Conservation (phyloP, 2,329 filamentous ascomycete genomes). For the Calonectria henricotiae region DNA sequence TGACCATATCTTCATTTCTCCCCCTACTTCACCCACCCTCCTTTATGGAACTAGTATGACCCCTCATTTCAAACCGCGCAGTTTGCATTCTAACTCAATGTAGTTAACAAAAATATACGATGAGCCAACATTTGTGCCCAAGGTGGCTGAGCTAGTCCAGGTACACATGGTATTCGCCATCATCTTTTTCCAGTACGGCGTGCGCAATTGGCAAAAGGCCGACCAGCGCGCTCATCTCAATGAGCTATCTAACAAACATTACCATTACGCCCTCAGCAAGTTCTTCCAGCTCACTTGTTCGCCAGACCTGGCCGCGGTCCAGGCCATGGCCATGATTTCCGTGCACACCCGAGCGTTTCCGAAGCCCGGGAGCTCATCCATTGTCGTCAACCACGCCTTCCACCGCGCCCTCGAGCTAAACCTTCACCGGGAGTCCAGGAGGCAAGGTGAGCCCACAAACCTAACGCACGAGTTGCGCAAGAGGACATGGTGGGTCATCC, state of each 20-base stretch:
- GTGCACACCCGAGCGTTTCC: conserved; percentile 83
- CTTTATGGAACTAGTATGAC: conserved; percentile 77
- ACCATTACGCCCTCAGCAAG: conserved; percentile 81
- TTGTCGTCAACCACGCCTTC: conserved; percentile 77
- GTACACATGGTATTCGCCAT: conserved; percentile 86
- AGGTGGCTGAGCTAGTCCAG: conserved; percentile 77
- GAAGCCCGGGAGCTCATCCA: conserved; percentile 83
- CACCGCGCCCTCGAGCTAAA: conserved; percentile 82
- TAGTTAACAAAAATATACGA: conserved; percentile 80
- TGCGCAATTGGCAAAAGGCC: conserved; percentile 75
- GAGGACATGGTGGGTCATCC: conserved; percentile 82
- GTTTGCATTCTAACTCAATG: conserved; percentile 11
- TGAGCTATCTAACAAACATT: conserved; percentile 81
- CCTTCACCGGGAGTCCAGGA: conserved; percentile 79
- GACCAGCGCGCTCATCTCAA: conserved; percentile 72
- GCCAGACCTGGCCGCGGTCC: conserved; percentile 77
- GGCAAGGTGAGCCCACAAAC: conserved; percentile 63
- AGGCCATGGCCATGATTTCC: conserved; percentile 82
- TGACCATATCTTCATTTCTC: conserved; percentile 79
- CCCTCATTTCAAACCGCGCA: not conserved
- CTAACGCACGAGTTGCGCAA: conserved; percentile 84
- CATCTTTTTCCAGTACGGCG: conserved; percentile 84
- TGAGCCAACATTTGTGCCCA: conserved; percentile 75
- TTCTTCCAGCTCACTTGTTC: conserved; percentile 77
- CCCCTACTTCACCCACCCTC: conserved; percentile 85